Evolutionary conservation across 164 flowering plant genomes (phyloP), one percentile per base, ranked within the genome.

Genomic region (Nelumbo lutea): DNA sequence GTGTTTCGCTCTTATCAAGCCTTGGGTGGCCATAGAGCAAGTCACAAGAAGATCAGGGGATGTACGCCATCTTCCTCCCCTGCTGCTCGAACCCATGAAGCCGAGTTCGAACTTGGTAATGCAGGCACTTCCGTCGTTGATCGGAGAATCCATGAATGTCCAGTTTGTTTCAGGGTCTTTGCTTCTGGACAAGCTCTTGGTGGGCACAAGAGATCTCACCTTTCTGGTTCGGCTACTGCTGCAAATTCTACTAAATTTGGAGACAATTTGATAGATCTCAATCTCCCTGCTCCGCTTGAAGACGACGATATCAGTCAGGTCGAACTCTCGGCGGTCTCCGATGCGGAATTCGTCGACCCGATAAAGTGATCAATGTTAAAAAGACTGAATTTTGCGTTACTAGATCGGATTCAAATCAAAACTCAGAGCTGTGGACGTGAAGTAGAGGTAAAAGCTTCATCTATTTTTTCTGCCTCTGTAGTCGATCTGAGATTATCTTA

Each of bases 121-220:
- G 71, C 62, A 15, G 79, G 56, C 5, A 47, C 58, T 71, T 55
- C 58, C 11, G 39, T 10, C 66, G 73, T 46, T 6, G 80, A 78
- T 46, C 70, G 60, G 67, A 89, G 76, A 73, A 68, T 79, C 47
- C 92, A 91, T 55, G 82, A 91, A 72, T 93, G 97, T 66, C 95
- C 90, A 0, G 79, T 86, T 65, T 93, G 98, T 74, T 80, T 76
- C 69, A 81, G 87, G 78, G 83, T 85, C 1, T 93, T 93, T 52
- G 59, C 82, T 1, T 85, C 96, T 4, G 97, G 97, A 1, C 98
- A 93, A 74, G 98, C 98, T 0, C 86, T 93, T 2, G 98, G 98
- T 14, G 98, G 98, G 3, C 98, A 93, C 68, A 93, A 93, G 67
- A 79, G 98, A 79, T 82, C 93, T 7, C 98, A 93, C 63, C 72